A percentile compares a stretch with the other conserved stretches of the same genome.
Conservation (phyloP, 2,329 filamentous ascomycete genomes). For the Fusarium protoensiforme region DNA sequence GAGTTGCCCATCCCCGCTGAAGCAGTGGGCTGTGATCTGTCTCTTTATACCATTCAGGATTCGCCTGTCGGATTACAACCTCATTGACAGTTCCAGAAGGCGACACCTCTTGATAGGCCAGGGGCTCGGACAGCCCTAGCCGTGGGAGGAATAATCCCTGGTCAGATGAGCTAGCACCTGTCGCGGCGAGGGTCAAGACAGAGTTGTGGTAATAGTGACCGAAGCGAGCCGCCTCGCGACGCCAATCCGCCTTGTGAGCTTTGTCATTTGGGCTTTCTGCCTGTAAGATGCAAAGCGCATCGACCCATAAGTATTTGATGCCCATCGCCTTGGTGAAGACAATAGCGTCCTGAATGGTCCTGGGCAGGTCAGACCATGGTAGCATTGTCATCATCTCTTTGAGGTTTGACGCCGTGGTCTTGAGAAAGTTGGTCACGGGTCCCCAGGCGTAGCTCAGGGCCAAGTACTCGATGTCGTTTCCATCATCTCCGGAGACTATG, state of each 20-base stretch:
- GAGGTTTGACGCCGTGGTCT: background rate
- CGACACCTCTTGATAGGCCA: background rate
- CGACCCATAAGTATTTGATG: background rate
- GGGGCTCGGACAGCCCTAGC: background rate
- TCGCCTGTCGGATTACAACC: background rate
- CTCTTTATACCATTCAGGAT: background rate
- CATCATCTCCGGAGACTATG: background rate
- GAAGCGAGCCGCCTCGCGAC: background rate
- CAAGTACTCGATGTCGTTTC: background rate
- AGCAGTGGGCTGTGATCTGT: background rate
- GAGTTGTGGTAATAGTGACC: background rate
- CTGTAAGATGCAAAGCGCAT: background rate
- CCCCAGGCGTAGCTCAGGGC: background rate
- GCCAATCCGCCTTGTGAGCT: background rate
- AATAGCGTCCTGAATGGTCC: background rate
- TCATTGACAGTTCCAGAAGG: background rate
- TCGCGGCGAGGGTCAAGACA: background rate
- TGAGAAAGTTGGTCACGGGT: background rate
- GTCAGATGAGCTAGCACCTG: background rate
- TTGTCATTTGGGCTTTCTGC: background rate
- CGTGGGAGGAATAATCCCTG: background rate
- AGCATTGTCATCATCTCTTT: background rate
- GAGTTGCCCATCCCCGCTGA: background rate
- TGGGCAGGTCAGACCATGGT: background rate
- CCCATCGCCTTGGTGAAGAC: background rate